Evolutionary conservation across 2,329 filamentous ascomycete species (phyloP).

Genomic region (Aspergillus viridinutans): DNA sequence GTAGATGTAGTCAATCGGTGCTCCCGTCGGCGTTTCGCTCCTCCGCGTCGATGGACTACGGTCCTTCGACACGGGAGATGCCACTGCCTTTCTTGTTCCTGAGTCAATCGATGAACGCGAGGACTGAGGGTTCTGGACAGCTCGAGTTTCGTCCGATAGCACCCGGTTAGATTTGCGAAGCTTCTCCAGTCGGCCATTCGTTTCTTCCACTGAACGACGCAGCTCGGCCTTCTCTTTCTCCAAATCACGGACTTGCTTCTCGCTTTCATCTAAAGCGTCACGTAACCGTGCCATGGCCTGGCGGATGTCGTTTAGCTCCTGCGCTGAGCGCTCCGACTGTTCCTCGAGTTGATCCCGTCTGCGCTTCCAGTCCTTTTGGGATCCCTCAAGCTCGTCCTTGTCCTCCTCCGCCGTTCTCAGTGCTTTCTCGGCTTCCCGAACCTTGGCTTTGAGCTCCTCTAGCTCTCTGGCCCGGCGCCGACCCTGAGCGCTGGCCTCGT

Average conservation of each 20-base stretch:
- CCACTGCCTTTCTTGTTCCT: conserved; percentile 40
- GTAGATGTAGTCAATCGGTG: conserved; percentile 57
- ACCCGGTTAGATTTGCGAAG: conserved; percentile 63
- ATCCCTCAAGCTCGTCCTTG: conserved; percentile 70
- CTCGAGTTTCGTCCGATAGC: conserved; percentile 56
- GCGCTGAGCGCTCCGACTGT: conserved; percentile 61
- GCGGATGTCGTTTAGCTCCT: conserved; percentile 72
- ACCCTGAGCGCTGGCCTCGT: conserved; percentile 75
- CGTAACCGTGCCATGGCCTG: conserved; percentile 73
- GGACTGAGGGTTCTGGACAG: conserved; percentile 46
- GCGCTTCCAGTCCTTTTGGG: conserved; percentile 69
- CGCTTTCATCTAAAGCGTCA: conserved; percentile 78
- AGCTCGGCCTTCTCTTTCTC: conserved; percentile 79
- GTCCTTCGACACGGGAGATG: conserved; percentile 45
- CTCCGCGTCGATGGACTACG: conserved; percentile 29
- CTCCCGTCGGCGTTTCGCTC: conserved; percentile 36
- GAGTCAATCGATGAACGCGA: conserved; percentile 59
- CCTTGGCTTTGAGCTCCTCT: conserved; percentile 75
- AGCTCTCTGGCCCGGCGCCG: conserved; percentile 74
- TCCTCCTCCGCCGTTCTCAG: conserved; percentile 68
- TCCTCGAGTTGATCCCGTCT: conserved; percentile 73
- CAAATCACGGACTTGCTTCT: conserved; percentile 75
- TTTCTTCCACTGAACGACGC: conserved; percentile 71
- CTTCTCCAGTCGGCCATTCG: conserved; percentile 72
- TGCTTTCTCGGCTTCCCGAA: conserved; percentile 77